Evolutionary conservation across 257 asterid genomes (phyloP).

Genomic region (Eucommia ulmoides): DNA sequence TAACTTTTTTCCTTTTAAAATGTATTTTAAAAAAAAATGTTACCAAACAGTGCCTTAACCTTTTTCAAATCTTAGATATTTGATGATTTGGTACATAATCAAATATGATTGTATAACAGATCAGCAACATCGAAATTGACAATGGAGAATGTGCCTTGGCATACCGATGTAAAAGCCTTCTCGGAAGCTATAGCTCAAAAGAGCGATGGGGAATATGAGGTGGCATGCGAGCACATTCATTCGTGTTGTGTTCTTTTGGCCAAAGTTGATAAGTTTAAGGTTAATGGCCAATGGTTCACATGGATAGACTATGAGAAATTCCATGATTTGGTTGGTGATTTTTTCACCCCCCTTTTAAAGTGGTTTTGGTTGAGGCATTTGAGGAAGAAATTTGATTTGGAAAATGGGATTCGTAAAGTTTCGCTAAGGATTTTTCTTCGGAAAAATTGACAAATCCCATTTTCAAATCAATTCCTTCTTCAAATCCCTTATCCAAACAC

Average conservation of each 20-base stretch:
- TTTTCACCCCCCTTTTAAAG: too few relatives aligned
- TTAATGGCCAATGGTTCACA: conserved; percentile 75
- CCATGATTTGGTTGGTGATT: conserved; percentile 67
- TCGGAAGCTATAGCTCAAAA: conserved; percentile 72
- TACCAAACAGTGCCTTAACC: too few relatives aligned
- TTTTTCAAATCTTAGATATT: too few relatives aligned
- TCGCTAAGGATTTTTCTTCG: neutral
- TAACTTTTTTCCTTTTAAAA: too few relatives aligned
- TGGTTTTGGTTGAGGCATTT: neutral
- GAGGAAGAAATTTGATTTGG: too few relatives aligned
- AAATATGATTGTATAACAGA: conserved; percentile 27
- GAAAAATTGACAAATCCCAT: neutral
- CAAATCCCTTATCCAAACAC: too few relatives aligned
- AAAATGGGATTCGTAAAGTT: neutral
- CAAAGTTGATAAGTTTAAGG: conserved; percentile 70
- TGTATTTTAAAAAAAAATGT: too few relatives aligned
- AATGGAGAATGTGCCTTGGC: conserved; percentile 99
- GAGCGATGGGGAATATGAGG: conserved; percentile 80
- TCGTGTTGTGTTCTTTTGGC: conserved; percentile 96
- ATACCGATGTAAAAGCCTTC: conserved; percentile 78
- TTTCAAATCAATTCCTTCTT: too few relatives aligned
- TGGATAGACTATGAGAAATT: conserved; percentile 98
- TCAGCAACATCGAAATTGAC: conserved; percentile 94
- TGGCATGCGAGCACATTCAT: conserved; percentile 94
- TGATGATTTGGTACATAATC: too few relatives aligned